Evolutionary conservation across 2,329 filamentous ascomycete genomes (phyloP).

Genomic region (Aspergillus flavus): DNA sequence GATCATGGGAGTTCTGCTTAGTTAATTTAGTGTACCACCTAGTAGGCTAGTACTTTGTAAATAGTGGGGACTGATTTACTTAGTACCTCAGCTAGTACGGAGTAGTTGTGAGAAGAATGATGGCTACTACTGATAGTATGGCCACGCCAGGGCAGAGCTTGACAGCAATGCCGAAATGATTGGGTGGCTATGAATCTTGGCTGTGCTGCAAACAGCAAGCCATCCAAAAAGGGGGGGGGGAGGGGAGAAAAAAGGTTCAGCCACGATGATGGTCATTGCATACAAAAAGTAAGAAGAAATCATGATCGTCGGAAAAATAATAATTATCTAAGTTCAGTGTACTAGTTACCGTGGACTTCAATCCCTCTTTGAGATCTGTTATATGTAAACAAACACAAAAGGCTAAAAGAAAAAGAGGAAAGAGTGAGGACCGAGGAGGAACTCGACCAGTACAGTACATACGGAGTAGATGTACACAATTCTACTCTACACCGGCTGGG

Average conservation of each 20-base stretch:
- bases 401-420: neutral
- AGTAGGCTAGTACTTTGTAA: neutral
- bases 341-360: neutral
- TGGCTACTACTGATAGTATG: neutral
- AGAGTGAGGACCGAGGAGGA: neutral
- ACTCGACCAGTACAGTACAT: neutral
- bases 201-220: neutral
- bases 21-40: neutral
- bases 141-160: constrained; percentile 1
- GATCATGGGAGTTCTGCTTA: neutral
- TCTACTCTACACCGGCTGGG: neutral
- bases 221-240: neutral
- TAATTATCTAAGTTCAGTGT: neutral
- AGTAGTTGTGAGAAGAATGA: neutral
- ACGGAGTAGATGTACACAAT: too few relatives aligned
- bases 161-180: constrained; percentile 1
- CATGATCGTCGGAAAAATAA: neutral
- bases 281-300: neutral
- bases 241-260: neutral
- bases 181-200: constrained; percentile 3
- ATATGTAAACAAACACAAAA: neutral
- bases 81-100: neutral
- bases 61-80: neutral
- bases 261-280: constrained; percentile 5
- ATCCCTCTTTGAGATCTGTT: neutral